Conservation (phyloP, 2,329 filamentous ascomycete genomes). For the Diaporthe ampelina region DNA sequence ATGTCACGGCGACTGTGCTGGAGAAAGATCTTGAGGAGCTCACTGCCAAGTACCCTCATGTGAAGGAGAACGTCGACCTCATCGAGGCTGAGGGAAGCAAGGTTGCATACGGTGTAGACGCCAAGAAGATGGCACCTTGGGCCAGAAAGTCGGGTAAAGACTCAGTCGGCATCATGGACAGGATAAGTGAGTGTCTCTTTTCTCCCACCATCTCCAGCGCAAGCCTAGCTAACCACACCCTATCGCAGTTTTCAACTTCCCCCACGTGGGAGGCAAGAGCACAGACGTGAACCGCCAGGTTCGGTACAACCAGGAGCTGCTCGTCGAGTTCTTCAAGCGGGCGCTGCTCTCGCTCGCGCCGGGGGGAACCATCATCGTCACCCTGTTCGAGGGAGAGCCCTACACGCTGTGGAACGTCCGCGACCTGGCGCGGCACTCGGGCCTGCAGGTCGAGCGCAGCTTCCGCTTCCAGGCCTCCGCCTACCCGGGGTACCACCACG, state of each 20-base stretch:
- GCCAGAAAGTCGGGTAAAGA: conserved; percentile 54
- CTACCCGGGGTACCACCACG: conserved; percentile 83
- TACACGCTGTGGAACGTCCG: conserved; percentile 97
- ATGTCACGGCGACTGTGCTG: conserved; percentile 78
- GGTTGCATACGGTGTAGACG: conserved; percentile 76
- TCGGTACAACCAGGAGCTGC: conserved; percentile 86
- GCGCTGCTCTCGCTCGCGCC: conserved; percentile 66
- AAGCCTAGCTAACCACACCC: background rate
- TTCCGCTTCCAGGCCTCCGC: conserved; percentile 76
- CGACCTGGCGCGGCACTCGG: conserved; percentile 85
- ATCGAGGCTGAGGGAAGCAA: conserved; percentile 60
- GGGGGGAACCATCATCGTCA: conserved; percentile 79
- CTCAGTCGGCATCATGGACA: conserved; percentile 71
- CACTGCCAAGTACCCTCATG: conserved; percentile 81
- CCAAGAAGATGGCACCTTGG: conserved; percentile 71
- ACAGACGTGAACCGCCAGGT: conserved; percentile 97
- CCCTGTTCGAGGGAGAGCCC: conserved; percentile 92
- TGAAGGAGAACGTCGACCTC: conserved; percentile 68
- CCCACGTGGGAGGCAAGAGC: conserved; percentile 91
- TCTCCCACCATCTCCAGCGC: background rate
- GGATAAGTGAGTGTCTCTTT: conserved; percentile 63
- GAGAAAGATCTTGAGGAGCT: conserved; percentile 72
- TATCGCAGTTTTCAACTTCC: conserved; percentile 86
- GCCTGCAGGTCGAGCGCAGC: conserved; percentile 77
- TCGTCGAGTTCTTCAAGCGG: conserved; percentile 76